Percentiles rank a stretch among this genome's conserved stretches.
phyloP scores from a whole-genome alignment of 768 basidiomycete genomes.

The Leucocoprinus birnbaumii region DNA sequence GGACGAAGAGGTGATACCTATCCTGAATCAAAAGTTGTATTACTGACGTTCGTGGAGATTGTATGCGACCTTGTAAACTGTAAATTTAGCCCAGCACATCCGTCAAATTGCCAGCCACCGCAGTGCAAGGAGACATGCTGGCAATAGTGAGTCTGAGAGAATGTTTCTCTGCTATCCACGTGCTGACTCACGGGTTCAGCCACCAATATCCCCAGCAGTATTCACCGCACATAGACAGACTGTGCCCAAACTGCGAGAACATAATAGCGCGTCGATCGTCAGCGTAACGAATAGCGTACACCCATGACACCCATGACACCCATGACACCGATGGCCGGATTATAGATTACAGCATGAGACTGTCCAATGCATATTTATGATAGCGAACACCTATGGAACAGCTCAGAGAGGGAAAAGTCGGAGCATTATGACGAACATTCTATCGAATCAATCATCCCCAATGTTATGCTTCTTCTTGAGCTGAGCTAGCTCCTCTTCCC shows the following conservation, averaged over 20 bases:
- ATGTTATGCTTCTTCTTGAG: conserved; percentile 88
- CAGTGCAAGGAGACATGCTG: conserved; percentile 57
- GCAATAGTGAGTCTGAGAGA: conserved; percentile 58
- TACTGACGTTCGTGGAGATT: conserved; percentile 38
- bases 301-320: neutral
- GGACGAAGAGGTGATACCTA: conserved; percentile 49
- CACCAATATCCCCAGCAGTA: conserved; percentile 68
- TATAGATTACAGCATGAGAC: conserved; percentile 4
- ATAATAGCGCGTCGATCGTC: conserved; percentile 14
- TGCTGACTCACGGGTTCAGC: conserved; percentile 28
- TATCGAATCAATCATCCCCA: conserved; percentile 55
- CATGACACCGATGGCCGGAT: neutral
- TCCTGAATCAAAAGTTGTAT: neutral
- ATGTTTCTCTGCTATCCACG: conserved; percentile 17
- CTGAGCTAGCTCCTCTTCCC: conserved; percentile 87
- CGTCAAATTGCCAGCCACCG: conserved; percentile 45
- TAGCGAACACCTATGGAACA: neutral
- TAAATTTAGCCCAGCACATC: conserved; percentile 62
- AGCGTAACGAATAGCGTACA: neutral
- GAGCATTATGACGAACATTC: neutral
- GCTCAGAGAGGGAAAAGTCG: neutral
- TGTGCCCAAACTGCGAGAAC: conserved; percentile 49
- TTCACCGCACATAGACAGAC: conserved; percentile 58
- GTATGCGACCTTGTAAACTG: conserved; percentile 57
- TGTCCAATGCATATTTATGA: neutral